Evolutionary conservation across 495 filamentous ascomycete genomes (phyloP).

Genomic region (Neurospora sp.): DNA sequence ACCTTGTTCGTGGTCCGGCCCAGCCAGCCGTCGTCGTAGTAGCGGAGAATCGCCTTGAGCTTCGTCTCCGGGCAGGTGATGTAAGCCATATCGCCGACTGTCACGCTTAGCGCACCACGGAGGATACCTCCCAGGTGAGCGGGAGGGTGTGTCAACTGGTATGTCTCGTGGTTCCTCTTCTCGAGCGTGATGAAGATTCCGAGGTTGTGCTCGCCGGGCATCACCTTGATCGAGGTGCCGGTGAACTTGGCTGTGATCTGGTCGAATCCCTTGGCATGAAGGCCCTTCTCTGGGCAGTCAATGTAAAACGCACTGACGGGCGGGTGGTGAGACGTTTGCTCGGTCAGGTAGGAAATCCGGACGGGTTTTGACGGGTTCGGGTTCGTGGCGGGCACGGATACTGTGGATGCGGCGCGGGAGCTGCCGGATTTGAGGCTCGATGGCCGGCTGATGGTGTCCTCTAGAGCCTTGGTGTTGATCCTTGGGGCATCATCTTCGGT

Average conservation of each 20-base stretch:
- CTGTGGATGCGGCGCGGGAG: slow-evolving; percentile 28
- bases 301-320: slow-evolving; percentile 95
- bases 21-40: slow-evolving; percentile 91
- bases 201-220: slow-evolving; percentile 83
- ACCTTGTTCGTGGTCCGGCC: slow-evolving; percentile 84
- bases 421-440: slow-evolving; percentile 30
- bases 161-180: slow-evolving; percentile 73
- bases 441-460: slow-evolving; percentile 17
- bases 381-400: slow-evolving; percentile 32
- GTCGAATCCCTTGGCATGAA: slow-evolving; percentile 83
- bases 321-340: slow-evolving; percentile 97
- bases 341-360: slow-evolving; percentile 83
- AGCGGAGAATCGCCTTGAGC: slow-evolving; percentile 83
- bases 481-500: slow-evolving; percentile 56
- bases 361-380: slow-evolving; percentile 43
- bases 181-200: slow-evolving; percentile 90
- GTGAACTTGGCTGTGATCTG: slow-evolving; percentile 97
- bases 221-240: slow-evolving; percentile 83
- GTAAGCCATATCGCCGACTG: slow-evolving; percentile 78
- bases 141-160: slow-evolving; percentile 87
- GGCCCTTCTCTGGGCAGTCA: slow-evolving; percentile 82
- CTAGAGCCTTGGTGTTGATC: slow-evolving; percentile 33
- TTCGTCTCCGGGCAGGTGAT: slow-evolving; percentile 78
- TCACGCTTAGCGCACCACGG: slow-evolving; percentile 71
- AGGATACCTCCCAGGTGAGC: slow-evolving; percentile 88